Conservation (phyloP, 805 yeast genomes). For the Yamadazyma akitaensis region DNA sequence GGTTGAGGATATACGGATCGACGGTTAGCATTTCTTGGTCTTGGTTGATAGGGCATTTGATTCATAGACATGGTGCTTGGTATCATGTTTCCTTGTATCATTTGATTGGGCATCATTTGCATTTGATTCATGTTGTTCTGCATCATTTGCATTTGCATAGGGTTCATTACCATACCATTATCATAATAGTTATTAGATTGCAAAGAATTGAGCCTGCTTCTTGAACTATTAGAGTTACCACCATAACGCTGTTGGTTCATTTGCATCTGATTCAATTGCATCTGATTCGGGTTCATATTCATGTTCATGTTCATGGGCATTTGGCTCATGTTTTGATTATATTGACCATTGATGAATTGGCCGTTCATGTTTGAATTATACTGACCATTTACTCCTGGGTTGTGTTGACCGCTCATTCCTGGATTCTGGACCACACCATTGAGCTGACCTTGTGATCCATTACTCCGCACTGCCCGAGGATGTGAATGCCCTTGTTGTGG, state of each 20-base stretch:
- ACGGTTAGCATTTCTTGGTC: constrained; percentile 31
- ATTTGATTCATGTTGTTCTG: constrained; percentile 8
- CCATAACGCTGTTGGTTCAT: constrained; percentile 6
- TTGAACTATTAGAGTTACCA: constrained; percentile 1
- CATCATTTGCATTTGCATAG: constrained; percentile 12
- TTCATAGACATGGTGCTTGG: constrained; percentile 7
- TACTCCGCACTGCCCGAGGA: background rate
- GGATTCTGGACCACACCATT: constrained; percentile 1
- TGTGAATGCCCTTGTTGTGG: background rate
- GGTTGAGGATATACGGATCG: constrained; percentile 33
- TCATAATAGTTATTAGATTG: constrained; percentile 14
- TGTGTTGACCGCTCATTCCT: background rate
- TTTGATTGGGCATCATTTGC: constrained; percentile 9
- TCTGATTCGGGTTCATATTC: too few species aligned
- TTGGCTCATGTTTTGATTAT: constrained; percentile 6
- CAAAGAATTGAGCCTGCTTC: constrained; percentile 15
- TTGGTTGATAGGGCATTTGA: constrained; percentile 12
- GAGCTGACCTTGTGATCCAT: constrained; percentile 1
- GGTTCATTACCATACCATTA: constrained; percentile 7
- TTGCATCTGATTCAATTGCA: constrained; percentile 8
- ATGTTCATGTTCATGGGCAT: constrained; percentile 5
- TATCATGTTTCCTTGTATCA: constrained; percentile 4
- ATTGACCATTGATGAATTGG: background rate
- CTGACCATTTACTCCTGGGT: background rate
- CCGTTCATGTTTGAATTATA: background rate